Conservation (phyloP, 768 basidiomycete species). For the Rhodotorula toruloides region DNA sequence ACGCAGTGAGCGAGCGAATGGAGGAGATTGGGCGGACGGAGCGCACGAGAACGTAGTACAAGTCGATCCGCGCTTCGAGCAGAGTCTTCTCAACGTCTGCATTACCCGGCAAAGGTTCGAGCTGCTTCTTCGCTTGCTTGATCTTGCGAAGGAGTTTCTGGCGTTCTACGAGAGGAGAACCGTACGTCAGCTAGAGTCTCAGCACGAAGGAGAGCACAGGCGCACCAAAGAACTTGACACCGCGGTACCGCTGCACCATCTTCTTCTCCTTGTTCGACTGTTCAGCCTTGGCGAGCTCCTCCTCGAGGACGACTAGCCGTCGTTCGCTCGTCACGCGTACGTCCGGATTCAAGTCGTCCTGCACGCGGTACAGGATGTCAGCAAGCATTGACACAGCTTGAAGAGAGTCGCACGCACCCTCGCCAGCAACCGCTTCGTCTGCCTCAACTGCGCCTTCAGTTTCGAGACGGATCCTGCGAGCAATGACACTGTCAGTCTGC, state of each 20-base stretch:
- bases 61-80: conserved; percentile 67
- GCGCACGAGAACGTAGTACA: conserved; percentile 80
- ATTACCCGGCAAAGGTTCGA: conserved; percentile 42
- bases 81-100: conserved; percentile 49
- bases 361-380: neutral
- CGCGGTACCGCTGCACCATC: conserved; percentile 74
- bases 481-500: too few species aligned
- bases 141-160: conserved; percentile 79
- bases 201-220: neutral
- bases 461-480: conserved; percentile 57
- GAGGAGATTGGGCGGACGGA: neutral
- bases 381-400: neutral
- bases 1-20: neutral
- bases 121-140: conserved; percentile 59
- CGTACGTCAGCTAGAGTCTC: neutral
- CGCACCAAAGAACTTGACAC: conserved; percentile 86
- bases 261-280: conserved; percentile 62
- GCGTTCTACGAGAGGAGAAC: conserved; percentile 57
- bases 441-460: conserved; percentile 75
- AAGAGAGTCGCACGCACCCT: conserved; percentile 54
- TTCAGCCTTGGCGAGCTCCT: conserved; percentile 64
- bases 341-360: conserved; percentile 80
- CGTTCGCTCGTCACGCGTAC: conserved; percentile 76
- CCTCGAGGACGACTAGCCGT: conserved; percentile 66
- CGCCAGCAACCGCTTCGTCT: conserved; percentile 72